These are phyloP conservation scores for Boletus tomentosulus DNA, from an alignment of 768 basidiomycete genomes.

Conservation along the genomic window DNA sequence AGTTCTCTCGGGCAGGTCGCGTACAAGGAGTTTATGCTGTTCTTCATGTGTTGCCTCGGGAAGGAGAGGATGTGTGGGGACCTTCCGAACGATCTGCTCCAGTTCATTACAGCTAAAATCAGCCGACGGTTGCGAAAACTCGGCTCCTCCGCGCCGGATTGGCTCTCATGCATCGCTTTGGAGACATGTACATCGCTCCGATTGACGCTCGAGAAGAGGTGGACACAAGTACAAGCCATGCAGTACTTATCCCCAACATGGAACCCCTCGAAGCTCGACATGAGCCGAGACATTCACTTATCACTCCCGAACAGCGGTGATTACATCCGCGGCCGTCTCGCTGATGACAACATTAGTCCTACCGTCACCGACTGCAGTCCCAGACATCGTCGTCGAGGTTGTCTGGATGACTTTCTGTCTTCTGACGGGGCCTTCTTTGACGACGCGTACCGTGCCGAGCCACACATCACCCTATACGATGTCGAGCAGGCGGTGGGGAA, in stretches of 20 bases:
- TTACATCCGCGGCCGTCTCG: slow-evolving; percentile 26
- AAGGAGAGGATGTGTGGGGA: background rate
- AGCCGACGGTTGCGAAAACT: slow-evolving; percentile 38
- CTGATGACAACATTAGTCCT: background rate
- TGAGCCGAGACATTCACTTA: slow-evolving; percentile 30
- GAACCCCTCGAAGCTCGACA: slow-evolving; percentile 26
- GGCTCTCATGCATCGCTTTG: slow-evolving; percentile 10
- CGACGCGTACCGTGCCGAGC: no score
- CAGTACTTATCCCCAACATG: slow-evolving; percentile 29
- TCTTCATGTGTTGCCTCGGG: slow-evolving; percentile 22
- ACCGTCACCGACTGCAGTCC: background rate
- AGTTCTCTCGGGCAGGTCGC: no score
- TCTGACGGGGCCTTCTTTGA: no score
- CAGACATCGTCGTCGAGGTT: slow-evolving; percentile 3
- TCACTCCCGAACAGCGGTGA: slow-evolving; percentile 29
- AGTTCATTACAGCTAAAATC: slow-evolving; percentile 36
- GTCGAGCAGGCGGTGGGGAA: no score
- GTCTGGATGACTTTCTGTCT: slow-evolving; percentile 18
- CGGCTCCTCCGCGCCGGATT: slow-evolving; percentile 8
- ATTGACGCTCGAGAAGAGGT: slow-evolving; percentile 30
- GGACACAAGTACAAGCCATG: slow-evolving; percentile 29
- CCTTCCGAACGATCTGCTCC: slow-evolving; percentile 33
- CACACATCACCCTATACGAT: no score
- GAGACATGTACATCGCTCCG: slow-evolving; percentile 15
- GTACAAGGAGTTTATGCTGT: slow-evolving; percentile 36